Evolutionary conservation across 2,329 filamentous ascomycete genomes (phyloP), one percentile per base, ranked within the genome.

Genomic region (Arthrobotrys sinensis): DNA sequence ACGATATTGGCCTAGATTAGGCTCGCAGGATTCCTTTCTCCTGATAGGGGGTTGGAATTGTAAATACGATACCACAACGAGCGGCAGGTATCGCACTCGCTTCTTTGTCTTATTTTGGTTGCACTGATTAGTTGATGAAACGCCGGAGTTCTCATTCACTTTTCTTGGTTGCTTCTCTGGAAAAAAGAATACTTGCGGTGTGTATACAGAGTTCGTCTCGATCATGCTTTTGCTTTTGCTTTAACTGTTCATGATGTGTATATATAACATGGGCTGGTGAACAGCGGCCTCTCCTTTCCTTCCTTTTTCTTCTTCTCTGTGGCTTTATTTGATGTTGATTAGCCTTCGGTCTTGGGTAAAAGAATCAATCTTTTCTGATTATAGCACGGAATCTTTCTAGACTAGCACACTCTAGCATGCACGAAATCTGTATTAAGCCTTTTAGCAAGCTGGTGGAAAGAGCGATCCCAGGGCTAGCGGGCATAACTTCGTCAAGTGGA

Each of bases 261-360:
- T 73, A 73, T 67, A 73, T 66, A 28, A 19, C 50, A 3, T 73
- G 45, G 70, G 50, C 52, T 40, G 62, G 43, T 28, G 70, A 63
- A 68, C 62, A 75, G 70, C 70, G 38, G 53, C 38, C 70, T 75
- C 70, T 50, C 70, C 57, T 67, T 62, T 75, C 63, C 64, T 38
- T 63, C 60, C 46, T 53, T 32, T 66, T 14, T 16, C 19, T 57
- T 43, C 24, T 5, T 43, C 14, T 34, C 40, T 64, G 8, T 43
- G 55, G 19, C 45, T 53, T 34, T 63, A 34, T 32, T 69, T 55
- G 28, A 55, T 73, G 48, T 60, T 21, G 32, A 28, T 73, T 66
- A 60, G 60, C 50, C 36, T 38, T 43, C 43, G 69, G 53, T 70
- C 45, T 62, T 62, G 48, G 68, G 57, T 69, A 52, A 28, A 72